Percentiles rank a stretch among this genome's conserved stretches.
Conservation (phyloP, 2,329 filamentous ascomycete genomes). For the Fusarium haematococcum region DNA sequence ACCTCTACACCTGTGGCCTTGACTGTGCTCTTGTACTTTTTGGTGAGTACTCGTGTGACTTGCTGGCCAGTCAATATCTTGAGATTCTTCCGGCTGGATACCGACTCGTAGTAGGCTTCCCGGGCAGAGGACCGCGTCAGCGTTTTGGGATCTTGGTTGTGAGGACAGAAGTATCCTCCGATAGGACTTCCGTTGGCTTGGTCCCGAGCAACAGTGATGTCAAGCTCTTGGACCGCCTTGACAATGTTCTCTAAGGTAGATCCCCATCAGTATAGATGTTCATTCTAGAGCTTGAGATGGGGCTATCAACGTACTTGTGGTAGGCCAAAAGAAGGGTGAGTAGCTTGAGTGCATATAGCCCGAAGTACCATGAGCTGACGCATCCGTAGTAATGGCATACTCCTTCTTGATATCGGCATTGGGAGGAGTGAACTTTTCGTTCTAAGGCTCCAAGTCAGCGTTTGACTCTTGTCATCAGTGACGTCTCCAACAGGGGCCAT, state of each 20-base stretch:
- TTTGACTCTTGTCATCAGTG: not conserved
- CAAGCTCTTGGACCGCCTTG: not conserved
- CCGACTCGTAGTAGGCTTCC: not conserved
- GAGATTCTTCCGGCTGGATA: not conserved
- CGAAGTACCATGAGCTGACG: not conserved
- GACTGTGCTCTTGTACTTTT: not conserved
- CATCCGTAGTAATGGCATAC: not conserved
- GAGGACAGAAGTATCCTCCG: not conserved
- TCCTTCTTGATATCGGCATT: not conserved
- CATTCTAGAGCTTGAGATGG: not conserved
- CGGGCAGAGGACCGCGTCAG: not conserved
- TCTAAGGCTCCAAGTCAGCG: not conserved
- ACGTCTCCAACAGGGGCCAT: not conserved
- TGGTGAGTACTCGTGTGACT: not conserved
- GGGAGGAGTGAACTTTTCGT: not conserved
- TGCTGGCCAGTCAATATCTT: not conserved
- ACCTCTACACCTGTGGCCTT: not conserved
- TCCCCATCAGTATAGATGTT: not conserved
- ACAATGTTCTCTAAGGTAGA: not conserved
- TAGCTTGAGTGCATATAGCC: not conserved
- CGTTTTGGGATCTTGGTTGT: not conserved
- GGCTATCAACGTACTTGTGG: not conserved
- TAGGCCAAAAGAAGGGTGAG: not conserved
- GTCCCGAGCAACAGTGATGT: not conserved
- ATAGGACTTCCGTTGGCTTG: not conserved